Conservation (phyloP, 345 rosid genomes). For the Melaleuca quinquenervia region DNA sequence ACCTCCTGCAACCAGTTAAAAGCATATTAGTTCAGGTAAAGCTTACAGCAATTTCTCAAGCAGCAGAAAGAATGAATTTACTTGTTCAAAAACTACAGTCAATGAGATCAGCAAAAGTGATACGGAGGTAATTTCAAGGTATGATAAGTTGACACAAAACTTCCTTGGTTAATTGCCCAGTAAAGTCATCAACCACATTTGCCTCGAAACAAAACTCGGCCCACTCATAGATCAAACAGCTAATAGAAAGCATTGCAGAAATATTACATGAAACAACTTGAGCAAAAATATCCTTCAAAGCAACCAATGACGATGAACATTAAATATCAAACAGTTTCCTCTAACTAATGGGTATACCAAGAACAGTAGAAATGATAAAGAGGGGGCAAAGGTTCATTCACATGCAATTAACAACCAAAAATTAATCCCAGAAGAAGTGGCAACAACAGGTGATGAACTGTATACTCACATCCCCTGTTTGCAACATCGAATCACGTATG, state of each 20-base stretch:
- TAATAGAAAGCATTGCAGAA: background rate
- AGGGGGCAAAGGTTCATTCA: background rate
- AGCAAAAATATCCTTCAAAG: background rate
- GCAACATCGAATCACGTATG: conserved; percentile 96
- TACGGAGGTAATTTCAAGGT: background rate
- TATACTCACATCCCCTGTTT: conserved; percentile 69
- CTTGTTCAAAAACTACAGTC: background rate
- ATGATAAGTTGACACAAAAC: background rate
- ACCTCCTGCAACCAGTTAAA: conserved; percentile 53
- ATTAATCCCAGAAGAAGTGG: background rate
- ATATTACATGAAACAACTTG: background rate
- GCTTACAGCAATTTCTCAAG: background rate
- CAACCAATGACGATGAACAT: background rate
- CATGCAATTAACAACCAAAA: background rate
- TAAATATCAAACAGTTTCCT: background rate
- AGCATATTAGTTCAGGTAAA: background rate
- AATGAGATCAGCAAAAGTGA: background rate
- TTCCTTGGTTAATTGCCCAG: background rate
- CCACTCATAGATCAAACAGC: background rate
- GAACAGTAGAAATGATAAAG: background rate
- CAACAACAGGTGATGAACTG: background rate
- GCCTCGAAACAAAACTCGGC: background rate
- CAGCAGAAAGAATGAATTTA: background rate
- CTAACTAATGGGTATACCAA: background rate
- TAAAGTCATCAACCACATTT: background rate